Conservation (phyloP, 2,329 filamentous ascomycete species). For the Didymella segeticola region DNA sequence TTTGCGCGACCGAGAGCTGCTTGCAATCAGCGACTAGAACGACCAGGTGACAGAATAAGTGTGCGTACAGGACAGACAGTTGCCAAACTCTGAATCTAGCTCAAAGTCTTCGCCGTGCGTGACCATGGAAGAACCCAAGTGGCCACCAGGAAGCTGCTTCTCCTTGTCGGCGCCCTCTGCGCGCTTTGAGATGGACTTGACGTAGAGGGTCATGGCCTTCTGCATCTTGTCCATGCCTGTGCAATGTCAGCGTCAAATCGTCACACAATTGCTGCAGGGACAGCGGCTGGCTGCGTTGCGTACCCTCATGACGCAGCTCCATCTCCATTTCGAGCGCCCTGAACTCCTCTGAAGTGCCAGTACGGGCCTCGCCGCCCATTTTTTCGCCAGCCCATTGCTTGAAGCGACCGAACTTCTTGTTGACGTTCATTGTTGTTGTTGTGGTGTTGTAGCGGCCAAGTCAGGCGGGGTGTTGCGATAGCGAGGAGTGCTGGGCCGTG, state of each 20-base stretch:
- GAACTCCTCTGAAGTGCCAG: slow-evolving; percentile 87
- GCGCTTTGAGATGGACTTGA: slow-evolving; percentile 86
- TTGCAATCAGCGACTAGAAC: slow-evolving; percentile 23
- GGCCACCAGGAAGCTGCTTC: slow-evolving; percentile 79
- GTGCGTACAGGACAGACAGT: slow-evolving; percentile 74
- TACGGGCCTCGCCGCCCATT: slow-evolving; percentile 92
- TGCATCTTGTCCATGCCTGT: slow-evolving; percentile 90
- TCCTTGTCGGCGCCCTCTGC: slow-evolving; percentile 87
- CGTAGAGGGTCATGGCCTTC: slow-evolving; percentile 81
- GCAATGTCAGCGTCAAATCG: slow-evolving; percentile 9
- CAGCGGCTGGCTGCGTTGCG: slow-evolving; percentile 27
- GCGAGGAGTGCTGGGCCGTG: slow-evolving; percentile 22
- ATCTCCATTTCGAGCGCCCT: slow-evolving; percentile 89
- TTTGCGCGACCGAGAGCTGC: slow-evolving; percentile 81
- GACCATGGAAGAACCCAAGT: slow-evolving; percentile 85
- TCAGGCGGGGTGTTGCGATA: slow-evolving; percentile 26
- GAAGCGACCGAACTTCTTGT: slow-evolving; percentile 92
- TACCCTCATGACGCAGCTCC: slow-evolving; percentile 86
- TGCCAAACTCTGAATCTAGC: slow-evolving; percentile 86
- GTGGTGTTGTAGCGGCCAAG: slow-evolving; percentile 11
- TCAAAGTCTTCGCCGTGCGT: slow-evolving; percentile 92
- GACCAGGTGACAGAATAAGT: background rate
- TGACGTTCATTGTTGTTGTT: slow-evolving; percentile 62
- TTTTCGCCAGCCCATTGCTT: slow-evolving; percentile 98
- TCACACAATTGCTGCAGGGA: slow-evolving; percentile 11